A percentile compares a stretch with the other conserved stretches of the same genome.
Conservation (phyloP, 2,329 filamentous ascomycete species). For the Diaporthe aspalathi region DNA sequence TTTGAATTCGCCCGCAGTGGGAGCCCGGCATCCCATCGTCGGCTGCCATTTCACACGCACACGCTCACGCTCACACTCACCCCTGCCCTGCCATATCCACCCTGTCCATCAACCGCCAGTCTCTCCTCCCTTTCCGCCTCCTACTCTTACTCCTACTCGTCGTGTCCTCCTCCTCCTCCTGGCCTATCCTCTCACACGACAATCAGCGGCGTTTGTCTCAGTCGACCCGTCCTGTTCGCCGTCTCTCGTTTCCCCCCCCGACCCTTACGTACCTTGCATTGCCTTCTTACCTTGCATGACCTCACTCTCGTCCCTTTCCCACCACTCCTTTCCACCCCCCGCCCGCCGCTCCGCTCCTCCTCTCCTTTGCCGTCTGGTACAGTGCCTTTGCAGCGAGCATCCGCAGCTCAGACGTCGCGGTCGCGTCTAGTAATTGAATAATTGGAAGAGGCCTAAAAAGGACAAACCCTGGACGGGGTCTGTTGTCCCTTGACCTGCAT, state of each 20-base stretch:
- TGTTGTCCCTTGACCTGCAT: constrained; percentile 27
- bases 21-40: neutral
- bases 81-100: neutral
- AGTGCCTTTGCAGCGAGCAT: neutral
- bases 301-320: constrained; percentile 3
- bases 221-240: constrained; percentile 29
- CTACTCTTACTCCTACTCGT: neutral
- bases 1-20: constrained; percentile 15
- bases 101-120: constrained; percentile 1
- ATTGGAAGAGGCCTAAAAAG: neutral
- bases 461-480: constrained; percentile 15
- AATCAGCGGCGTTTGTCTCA: constrained; percentile 27
- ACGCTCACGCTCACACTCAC: constrained; percentile 12
- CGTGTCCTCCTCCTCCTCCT: neutral
- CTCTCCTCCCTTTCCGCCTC: neutral
- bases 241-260: constrained; percentile 25
- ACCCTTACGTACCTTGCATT: neutral
- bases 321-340: constrained; percentile 1
- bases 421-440: constrained; percentile 25
- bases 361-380: constrained; percentile 1
- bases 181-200: neutral
- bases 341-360: neutral
- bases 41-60: no score
- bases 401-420: constrained; percentile 5
- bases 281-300: neutral